Evolutionary conservation across 345 rosid species (phyloP), one percentile per base, ranked within the genome.

Genomic region (Salix arbutifolia): DNA sequence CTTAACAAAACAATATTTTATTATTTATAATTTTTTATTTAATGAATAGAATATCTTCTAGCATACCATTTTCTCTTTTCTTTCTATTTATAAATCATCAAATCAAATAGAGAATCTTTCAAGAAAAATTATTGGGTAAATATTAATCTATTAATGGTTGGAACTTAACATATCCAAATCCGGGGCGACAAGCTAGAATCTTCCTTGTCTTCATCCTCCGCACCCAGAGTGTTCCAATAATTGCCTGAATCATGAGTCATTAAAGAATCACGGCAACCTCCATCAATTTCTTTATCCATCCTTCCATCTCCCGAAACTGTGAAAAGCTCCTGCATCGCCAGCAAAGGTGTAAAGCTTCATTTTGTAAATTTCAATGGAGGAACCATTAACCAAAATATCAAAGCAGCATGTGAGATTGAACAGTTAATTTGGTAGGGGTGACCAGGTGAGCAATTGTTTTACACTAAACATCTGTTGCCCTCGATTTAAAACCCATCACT

Each of bases 281-380:
- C 87, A 48, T 92, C 91, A 61, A 92, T 88, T 85, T 91, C 97
- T 84, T 83, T 87, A 80, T 89, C 90, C 91, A 89, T 89, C 98
- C 86, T 88, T 89, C 98, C 97, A 92, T 77, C 94, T 85, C 3
- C 92, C 91, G 74, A 94, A 94, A 81, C 95, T 92, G 81, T 94
- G 97, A 67, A 89, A 69, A 71, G 71, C 42, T 78, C 81, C 77
- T 65, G 85, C 68, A 10, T 72, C 37, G 70, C 69, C 84, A 79
- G 81, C 33, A 65, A 42, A 72, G 69, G 62, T 4, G 16, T 73
- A 40, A 78, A 33, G 17, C 5, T 6, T 71, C 72, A 69, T 56
- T 42, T 37, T 61, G 40, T 62, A 3, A 79, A n/a, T 44, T 53
- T 53, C 35, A 66, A 11, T 30, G 30, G 23, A 4, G 42, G 72